phyloP scores from a whole-genome alignment of 2,329 filamentous ascomycete species.

The Blumeria graminis region DNA sequence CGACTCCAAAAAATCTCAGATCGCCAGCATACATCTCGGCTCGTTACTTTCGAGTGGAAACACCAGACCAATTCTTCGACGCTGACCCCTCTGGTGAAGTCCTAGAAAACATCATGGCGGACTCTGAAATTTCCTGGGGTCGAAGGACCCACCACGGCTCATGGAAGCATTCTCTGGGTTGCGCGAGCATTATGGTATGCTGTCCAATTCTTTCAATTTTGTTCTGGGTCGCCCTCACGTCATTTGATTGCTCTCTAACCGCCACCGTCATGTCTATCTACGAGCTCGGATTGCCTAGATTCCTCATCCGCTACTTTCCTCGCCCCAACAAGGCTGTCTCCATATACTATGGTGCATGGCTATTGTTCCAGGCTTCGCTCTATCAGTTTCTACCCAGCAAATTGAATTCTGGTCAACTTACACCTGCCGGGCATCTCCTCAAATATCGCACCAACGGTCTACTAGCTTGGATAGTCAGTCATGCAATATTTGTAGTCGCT shows the following conservation, averaged over 20 bases:
- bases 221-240: constrained; percentile 9
- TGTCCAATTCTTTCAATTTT: constrained; percentile 9
- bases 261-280: constrained; percentile 4
- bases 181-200: constrained; percentile 7
- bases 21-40: too few species aligned
- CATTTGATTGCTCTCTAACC: constrained; percentile 8
- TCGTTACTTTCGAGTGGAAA: too few species aligned
- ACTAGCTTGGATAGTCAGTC: constrained; percentile 18
- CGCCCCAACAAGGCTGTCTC: constrained; percentile 3
- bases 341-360: constrained; percentile 15
- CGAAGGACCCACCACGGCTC: constrained; percentile 11
- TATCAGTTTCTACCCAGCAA: constrained; percentile 16
- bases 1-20: too few species aligned
- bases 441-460: constrained; percentile 22
- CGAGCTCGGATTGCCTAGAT: constrained; percentile 3
- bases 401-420: constrained; percentile 18
- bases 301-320: constrained; percentile 6
- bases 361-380: constrained; percentile 15
- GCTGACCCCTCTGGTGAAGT: neutral
- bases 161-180: constrained; percentile 9
- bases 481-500: constrained; percentile 13
- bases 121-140: constrained; percentile 6
- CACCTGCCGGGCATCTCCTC: constrained; percentile 20
- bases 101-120: too few species aligned
- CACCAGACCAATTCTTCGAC: neutral